Percentiles rank a stretch among this genome's conserved stretches.
Conservation (phyloP, 2,329 filamentous ascomycete genomes). For the Botrytis galanthina region DNA sequence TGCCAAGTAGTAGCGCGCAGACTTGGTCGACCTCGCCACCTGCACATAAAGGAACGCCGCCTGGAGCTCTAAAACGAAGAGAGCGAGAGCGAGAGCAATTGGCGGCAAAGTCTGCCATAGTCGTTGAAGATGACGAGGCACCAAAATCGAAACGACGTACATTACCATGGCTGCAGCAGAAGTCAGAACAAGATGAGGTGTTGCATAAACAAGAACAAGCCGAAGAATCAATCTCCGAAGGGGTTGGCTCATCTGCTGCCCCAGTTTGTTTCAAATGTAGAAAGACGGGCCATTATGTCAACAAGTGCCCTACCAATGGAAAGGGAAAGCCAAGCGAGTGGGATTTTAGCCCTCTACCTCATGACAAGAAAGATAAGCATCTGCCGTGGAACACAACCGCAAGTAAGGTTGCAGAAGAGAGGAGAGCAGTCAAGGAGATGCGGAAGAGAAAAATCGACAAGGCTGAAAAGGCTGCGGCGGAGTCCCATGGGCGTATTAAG, state of each 20-base stretch:
- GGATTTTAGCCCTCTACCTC: conserved; percentile 42
- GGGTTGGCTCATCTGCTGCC: conserved; percentile 23
- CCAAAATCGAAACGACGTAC: conserved; percentile 41
- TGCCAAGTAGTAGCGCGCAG: conserved; percentile 33
- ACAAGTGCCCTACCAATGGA: conserved; percentile 24
- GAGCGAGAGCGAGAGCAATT: conserved; percentile 23
- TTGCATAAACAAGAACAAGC: conserved; percentile 24
- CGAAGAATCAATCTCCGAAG: conserved; percentile 23
- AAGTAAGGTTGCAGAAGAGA: conserved; percentile 75
- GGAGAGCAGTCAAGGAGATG: conserved; percentile 68
- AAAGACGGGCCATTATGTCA: conserved; percentile 25
- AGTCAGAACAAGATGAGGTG: conserved; percentile 37
- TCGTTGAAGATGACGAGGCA: conserved; percentile 21
- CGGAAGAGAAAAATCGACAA: conserved; percentile 48
- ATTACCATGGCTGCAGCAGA: conserved; percentile 36
- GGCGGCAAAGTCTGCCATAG: conserved; percentile 14
- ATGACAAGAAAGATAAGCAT: conserved; percentile 39
- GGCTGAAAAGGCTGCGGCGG: conserved; percentile 46
- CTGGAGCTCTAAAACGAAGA: conserved; percentile 24
- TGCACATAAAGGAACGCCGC: conserved; percentile 42
- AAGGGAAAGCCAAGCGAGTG: conserved; percentile 25
- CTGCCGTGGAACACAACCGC: conserved; percentile 69
- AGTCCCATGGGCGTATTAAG: conserved; percentile 43
- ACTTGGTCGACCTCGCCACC: conserved; percentile 48
- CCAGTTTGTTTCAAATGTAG: conserved; percentile 29